phyloP scores from a whole-genome alignment of 2,329 filamentous ascomycete species.

The Fusarium stilboides region DNA sequence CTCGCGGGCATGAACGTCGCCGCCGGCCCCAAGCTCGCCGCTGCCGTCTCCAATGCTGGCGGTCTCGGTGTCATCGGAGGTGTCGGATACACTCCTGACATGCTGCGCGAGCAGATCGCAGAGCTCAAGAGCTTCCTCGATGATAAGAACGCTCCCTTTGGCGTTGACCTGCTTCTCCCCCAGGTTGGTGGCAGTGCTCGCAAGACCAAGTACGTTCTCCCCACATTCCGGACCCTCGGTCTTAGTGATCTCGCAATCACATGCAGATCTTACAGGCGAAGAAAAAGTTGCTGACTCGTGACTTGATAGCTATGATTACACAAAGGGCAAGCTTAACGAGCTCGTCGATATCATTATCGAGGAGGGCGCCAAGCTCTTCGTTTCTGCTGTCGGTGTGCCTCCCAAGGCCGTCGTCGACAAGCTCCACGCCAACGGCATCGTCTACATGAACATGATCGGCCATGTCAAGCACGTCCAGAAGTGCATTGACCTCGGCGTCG shows the following conservation, averaged over 20 bases:
- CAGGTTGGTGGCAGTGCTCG: constrained; percentile 95
- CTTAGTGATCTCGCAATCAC: constrained; percentile 37
- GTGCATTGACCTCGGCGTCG: constrained; percentile 90
- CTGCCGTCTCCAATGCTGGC: constrained; percentile 96
- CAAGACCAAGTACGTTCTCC: constrained; percentile 82
- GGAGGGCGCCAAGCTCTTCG: constrained; percentile 91
- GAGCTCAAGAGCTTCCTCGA: constrained; percentile 91
- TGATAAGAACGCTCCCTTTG: constrained; percentile 96
- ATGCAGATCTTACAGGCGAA: constrained; percentile 32
- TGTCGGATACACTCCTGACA: constrained; percentile 95
- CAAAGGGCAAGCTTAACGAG: constrained; percentile 96
- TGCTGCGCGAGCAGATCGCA: constrained; percentile 94
- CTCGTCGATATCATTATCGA: constrained; percentile 94
- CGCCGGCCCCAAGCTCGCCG: constrained; percentile 94
- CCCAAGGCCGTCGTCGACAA: constrained; percentile 90
- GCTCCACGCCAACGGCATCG: constrained; percentile 87
- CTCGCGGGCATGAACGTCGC: constrained; percentile 99
- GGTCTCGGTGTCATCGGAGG: constrained; percentile 97
- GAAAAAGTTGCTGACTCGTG: constrained; percentile 25
- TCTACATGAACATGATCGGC: constrained; percentile 99
- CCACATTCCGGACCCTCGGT: neutral
- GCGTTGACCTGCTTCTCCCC: constrained; percentile 92
- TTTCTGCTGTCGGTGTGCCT: constrained; percentile 95
- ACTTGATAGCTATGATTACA: constrained; percentile 93
- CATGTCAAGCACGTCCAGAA: constrained; percentile 99